phyloP scores from a whole-genome alignment of 1,139 yeast species.

The Geotrichum armillariae region DNA sequence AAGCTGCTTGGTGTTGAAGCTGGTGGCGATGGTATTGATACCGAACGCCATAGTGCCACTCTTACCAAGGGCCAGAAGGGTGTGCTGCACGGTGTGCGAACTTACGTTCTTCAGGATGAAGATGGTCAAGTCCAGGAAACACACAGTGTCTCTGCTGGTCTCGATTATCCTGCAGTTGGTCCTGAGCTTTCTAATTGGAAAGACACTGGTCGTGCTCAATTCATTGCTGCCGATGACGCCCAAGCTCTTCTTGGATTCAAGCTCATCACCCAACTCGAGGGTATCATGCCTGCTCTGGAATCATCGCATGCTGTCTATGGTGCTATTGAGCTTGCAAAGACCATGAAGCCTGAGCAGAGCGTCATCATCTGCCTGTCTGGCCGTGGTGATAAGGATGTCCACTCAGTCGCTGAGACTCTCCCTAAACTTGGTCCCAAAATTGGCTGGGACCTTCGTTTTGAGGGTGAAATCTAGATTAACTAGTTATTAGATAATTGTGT shows the following conservation, averaged over 20 bases:
- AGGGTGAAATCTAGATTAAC: conserved; percentile 33
- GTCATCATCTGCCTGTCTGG: conserved; percentile 90
- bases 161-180: conserved; percentile 99
- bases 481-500: background rate
- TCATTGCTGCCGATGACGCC: conserved; percentile 90
- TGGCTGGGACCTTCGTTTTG: conserved; percentile 95
- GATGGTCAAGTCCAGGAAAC: conserved; percentile 99
- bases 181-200: conserved; percentile 98
- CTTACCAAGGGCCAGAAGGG: conserved; percentile 92
- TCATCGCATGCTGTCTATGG: conserved; percentile 95
- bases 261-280: conserved; percentile 86
- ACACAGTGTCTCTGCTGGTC: conserved; percentile 96
- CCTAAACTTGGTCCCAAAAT: conserved; percentile 88
- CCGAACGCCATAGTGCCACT: conserved; percentile 88
- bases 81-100: conserved; percentile 96
- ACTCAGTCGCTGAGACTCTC: conserved; percentile 91
- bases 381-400: conserved; percentile 99
- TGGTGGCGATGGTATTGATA: conserved; percentile 95
- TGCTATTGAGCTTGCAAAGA: conserved; percentile 85
- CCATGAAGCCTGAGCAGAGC: conserved; percentile 74
- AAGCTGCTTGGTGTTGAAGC: conserved; percentile 94
- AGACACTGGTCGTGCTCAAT: conserved; percentile 86
- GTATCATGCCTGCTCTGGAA: conserved; percentile 97
- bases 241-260: conserved; percentile 91
- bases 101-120: conserved; percentile 82